Base-by-base conservation (phyloP, 768 basidiomycete species). In the Hericium alpestre region DNA sequence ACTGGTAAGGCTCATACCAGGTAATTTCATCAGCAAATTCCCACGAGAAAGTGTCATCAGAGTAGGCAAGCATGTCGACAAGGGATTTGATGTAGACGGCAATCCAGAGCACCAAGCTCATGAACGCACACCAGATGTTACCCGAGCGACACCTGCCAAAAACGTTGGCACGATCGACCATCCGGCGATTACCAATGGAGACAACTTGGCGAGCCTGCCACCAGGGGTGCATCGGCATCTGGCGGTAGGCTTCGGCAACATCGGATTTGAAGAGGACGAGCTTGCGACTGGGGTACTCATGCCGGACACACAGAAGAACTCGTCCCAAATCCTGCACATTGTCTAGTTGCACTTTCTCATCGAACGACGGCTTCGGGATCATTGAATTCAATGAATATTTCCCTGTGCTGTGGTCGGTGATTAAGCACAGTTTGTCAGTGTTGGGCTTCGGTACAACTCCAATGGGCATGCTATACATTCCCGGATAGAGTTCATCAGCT, bases 381-480 rank as follows among this genome's bases (percentile, higher is more conserved):
- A 69, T 67, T 0, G 69, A 66, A 59, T 79, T 78, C 1, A 73
- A 66, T 0, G 72, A 63, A 60, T 57, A 70, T 0, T 55, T 38
- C 0, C 74, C 73, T 0, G 67, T 64, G 46, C 66, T 71, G 11
- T 78, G 77, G 57, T 80, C 65, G 10, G 64, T 68, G 8, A 80
- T 64, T 0, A 79, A 65, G 12, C 60, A 41, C 0, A 59, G 58
- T 4, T 37, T 38, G 43, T 22, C 47, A 0, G 59, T 46, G 0
- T 66, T 61, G 2, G 40, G 40, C 40, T 75, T 75, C 0, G 74
- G 76, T 0, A 79, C 70, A 1, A 68, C 70, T 40, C 70, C 61
- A 0, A 77, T 61, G 0, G 74, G 78, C 49, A 69, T 67, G 23
- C 61, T 64, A 41, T 72, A 70, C 77, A 80, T 79, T 0, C 76